Evolutionary conservation across 768 basidiomycete genomes (phyloP), one percentile per base, ranked within the genome.

Genomic region (Tylopilus intermedius): DNA sequence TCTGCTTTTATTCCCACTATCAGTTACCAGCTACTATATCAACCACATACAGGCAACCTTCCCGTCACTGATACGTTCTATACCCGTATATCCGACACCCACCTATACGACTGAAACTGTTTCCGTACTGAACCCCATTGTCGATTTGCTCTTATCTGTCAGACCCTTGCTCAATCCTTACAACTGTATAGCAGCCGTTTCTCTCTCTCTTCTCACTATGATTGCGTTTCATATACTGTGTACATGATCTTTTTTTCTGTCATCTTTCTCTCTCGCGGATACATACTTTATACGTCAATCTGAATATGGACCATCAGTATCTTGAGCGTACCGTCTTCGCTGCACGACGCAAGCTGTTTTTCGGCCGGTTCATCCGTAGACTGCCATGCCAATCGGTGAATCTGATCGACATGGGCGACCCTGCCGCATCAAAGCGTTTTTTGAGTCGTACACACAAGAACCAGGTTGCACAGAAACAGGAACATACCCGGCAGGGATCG

Each of bases 291-390:
- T 68, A 69, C 72, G 72, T 71, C 68, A 63, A 74, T 65, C 60
- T 77, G 80, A 72, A 90, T 74, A 58, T 77, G 80, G 73, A 90
- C 74, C 64, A 75, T 75, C 69, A 83, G 72, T 73, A 95, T 77
- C 70, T 83, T 87, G 71, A 94, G 74, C 76, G 88, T 88, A 75
- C 90, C 84, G 77, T 97, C 94, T 74, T 95, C 92, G 69, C 90
- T 90, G 63, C 91, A 91, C 53, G 84, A 91, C 32, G 91, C 94
- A 48, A 97, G 77, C 54, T 82, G 76, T 51, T 69, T 72, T 50
- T 61, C 54, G n/a, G 58, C 53, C 10, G 54, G 58, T 29, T 66
- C 58, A 7, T 56, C 60, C 13, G 67, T 67, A 29, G 85, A 82
- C 35, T 86, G 78, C 90, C 91, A 97, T n/a, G 83, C 76, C 50